These are phyloP conservation scores for Leccinum obscurum DNA, from an alignment of 768 basidiomycete genomes.

Conservation along the genomic window DNA sequence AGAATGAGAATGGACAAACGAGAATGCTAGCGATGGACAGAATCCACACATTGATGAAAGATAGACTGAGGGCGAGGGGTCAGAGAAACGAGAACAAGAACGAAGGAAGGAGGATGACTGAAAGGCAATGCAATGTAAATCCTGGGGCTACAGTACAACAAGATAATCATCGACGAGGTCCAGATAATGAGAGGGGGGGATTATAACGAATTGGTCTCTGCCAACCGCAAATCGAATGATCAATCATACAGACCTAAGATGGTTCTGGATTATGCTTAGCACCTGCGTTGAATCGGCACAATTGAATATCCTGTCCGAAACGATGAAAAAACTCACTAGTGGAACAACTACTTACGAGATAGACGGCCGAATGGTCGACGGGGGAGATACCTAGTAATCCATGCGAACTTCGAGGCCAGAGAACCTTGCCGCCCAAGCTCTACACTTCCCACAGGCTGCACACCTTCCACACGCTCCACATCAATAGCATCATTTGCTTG, in stretches of 20 bases:
- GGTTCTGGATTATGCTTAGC: not conserved
- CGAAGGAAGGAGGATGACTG: not conserved
- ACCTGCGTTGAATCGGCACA: not conserved
- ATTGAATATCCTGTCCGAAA: not conserved
- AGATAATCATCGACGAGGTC: not conserved
- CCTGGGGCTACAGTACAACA: not conserved
- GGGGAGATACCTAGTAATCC: fast-evolving
- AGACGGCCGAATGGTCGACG: not conserved
- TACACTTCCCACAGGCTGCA: not conserved
- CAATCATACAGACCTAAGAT: not conserved
- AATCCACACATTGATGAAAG: not conserved
- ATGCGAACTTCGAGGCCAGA: fast-evolving
- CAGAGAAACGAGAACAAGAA: not conserved
- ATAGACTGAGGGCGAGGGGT: not conserved
- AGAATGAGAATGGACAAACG: not conserved
- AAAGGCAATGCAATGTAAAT: not conserved
- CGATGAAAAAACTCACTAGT: not conserved
- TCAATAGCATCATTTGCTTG: not conserved
- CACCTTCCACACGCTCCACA: not conserved
- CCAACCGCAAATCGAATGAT: not conserved
- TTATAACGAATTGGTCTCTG: not conserved
- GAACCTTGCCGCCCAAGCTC: not conserved
- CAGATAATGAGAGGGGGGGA: not conserved
- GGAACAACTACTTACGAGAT: not conserved
- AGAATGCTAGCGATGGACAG: not conserved